These are phyloP conservation scores for Mortierella sp. DNA, from an alignment of 371 early-diverging fungal genomes.

Conservation along the genomic window DNA sequence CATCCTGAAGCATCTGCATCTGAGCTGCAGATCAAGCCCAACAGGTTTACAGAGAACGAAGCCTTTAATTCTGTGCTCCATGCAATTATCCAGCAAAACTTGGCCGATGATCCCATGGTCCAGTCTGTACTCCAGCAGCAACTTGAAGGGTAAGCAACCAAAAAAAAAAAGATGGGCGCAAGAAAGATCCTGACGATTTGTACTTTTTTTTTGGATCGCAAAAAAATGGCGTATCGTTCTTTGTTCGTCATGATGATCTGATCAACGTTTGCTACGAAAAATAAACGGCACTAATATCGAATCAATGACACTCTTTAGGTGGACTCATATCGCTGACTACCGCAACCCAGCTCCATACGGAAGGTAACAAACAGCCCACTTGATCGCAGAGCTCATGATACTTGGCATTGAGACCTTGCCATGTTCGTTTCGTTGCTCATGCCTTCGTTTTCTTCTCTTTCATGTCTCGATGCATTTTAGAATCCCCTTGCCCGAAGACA, in stretches of 20 bases:
- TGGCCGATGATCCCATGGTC: conserved; percentile 43
- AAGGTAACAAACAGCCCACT: conserved; percentile 36
- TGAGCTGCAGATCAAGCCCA: conserved; percentile 23
- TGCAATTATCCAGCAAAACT: conserved; percentile 30
- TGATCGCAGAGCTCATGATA: background rate
- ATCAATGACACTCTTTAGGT: conserved; percentile 18
- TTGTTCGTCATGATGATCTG: background rate
- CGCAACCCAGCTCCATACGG: conserved; percentile 57
- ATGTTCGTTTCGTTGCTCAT: background rate
- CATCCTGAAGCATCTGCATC: background rate
- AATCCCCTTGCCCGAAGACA: conserved; percentile 85
- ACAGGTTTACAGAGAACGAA: conserved; percentile 50
- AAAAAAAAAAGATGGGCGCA: background rate
- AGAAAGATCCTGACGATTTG: background rate
- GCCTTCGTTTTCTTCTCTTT: background rate
- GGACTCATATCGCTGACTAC: conserved; percentile 55
- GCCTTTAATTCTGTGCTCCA: conserved; percentile 44
- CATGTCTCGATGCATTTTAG: conserved; percentile 36
- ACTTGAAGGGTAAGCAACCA: conserved; percentile 40
- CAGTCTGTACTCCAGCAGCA: conserved; percentile 41
- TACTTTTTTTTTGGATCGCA: background rate
- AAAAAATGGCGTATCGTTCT: no score
- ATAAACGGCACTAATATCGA: background rate
- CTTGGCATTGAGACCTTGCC: background rate
- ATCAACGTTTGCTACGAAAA: no score